Evolutionary conservation across 768 basidiomycete species (phyloP).

Genomic region (Boletus pseudopeckii): DNA sequence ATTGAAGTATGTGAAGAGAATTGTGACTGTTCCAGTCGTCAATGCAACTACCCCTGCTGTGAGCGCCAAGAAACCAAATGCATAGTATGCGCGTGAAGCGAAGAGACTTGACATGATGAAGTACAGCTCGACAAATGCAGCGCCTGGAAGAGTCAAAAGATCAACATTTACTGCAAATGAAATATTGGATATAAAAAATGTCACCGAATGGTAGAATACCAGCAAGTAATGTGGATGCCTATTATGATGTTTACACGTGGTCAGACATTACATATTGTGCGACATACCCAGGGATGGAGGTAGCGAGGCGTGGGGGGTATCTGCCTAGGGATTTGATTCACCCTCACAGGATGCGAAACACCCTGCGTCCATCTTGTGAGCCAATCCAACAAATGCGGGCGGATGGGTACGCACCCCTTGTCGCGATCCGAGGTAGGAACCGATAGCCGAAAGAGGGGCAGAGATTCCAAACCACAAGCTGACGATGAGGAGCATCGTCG

Average conservation of each 20-base stretch:
- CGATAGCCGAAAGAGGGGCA: constrained; percentile 81
- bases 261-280: neutral
- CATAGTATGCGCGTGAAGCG: constrained; percentile 90
- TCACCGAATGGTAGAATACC: constrained; percentile 90
- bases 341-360: constrained; percentile 79
- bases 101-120: constrained; percentile 90
- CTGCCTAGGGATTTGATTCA: constrained; percentile 93
- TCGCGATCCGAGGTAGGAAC: constrained; percentile 81
- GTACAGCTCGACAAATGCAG: constrained; percentile 93
- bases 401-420: constrained; percentile 62
- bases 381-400: neutral
- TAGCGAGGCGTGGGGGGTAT: constrained; percentile 88
- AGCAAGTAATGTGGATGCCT: constrained; percentile 75
- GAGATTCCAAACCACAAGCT: constrained; percentile 93
- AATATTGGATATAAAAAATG: constrained; percentile 14
- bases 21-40: constrained; percentile 88
- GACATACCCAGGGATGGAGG: constrained; percentile 71
- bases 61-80: constrained; percentile 91
- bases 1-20: constrained; percentile 85
- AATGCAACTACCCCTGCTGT: constrained; percentile 79
- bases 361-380: constrained; percentile 40
- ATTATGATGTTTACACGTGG: constrained; percentile 13
- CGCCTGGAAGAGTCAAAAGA: constrained; percentile 48
- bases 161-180: neutral
- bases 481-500: constrained; percentile 81